These are phyloP conservation scores for Boletellus ananiceps DNA, from an alignment of 768 basidiomycete species.

Conservation along the genomic window DNA sequence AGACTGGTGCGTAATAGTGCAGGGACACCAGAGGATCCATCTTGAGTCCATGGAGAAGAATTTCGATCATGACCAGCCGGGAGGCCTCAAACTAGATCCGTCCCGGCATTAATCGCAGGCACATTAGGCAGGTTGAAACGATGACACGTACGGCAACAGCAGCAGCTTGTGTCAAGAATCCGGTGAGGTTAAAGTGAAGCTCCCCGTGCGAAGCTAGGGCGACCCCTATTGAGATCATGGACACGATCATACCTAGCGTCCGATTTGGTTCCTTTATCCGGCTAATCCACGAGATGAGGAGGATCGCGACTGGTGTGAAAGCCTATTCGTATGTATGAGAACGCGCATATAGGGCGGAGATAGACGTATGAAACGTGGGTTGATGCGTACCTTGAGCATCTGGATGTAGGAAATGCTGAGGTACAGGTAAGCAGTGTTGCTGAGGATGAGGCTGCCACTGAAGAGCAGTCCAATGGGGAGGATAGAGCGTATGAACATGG, in stretches of 20 bases:
- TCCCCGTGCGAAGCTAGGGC: slow-evolving; percentile 89
- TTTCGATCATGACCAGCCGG: slow-evolving; percentile 93
- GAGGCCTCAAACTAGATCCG: slow-evolving; percentile 77
- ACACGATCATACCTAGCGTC: slow-evolving; percentile 75
- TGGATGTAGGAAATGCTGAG: slow-evolving; percentile 94
- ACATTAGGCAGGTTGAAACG: neutral
- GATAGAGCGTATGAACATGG: slow-evolving; percentile 79
- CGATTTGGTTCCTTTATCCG: slow-evolving; percentile 84
- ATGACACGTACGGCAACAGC: slow-evolving; percentile 61
- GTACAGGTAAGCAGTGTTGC: slow-evolving; percentile 90
- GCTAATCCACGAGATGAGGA: slow-evolving; percentile 90
- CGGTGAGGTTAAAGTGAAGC: slow-evolving; percentile 75
- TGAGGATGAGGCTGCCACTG: slow-evolving; percentile 85
- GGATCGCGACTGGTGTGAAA: slow-evolving; percentile 84
- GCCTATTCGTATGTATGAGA: slow-evolving; percentile 46
- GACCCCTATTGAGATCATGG: slow-evolving; percentile 89
- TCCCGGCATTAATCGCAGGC: neutral
- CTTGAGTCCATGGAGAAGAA: slow-evolving; percentile 90
- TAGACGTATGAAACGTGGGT: neutral
- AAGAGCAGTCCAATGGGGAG: slow-evolving; percentile 93
- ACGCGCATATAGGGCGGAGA: neutral
- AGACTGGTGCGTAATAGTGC: slow-evolving; percentile 96
- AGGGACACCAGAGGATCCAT: slow-evolving; percentile 96
- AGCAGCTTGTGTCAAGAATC: slow-evolving; percentile 83
- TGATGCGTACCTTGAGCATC: slow-evolving; percentile 74